These are phyloP conservation scores for Corchorus capsularis DNA, from an alignment of 345 rosid genomes.

Conservation along the genomic window DNA sequence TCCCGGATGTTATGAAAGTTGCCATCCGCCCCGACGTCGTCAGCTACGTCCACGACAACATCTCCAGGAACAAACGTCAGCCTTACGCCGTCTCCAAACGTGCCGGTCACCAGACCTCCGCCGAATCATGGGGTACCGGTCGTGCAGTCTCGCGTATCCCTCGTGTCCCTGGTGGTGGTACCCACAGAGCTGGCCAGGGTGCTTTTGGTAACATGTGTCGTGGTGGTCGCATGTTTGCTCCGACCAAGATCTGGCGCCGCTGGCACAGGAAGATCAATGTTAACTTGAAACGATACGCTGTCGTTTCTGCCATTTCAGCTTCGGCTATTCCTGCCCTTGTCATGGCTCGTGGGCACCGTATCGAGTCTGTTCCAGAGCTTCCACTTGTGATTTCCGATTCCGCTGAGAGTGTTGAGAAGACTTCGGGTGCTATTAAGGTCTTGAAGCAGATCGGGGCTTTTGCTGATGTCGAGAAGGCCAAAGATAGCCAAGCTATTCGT, in stretches of 20 bases:
- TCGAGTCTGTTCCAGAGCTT: constrained; percentile 83
- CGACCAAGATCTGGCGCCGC: constrained; percentile 83
- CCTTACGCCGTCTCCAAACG: constrained; percentile 86
- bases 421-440: constrained; percentile 72
- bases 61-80: constrained; percentile 83
- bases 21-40: constrained; percentile 83
- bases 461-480: constrained; percentile 82
- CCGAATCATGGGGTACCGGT: constrained; percentile 87
- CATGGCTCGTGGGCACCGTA: constrained; percentile 87
- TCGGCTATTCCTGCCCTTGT: constrained; percentile 78
- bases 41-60: constrained; percentile 59
- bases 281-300: constrained; percentile 67
- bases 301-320: constrained; percentile 88
- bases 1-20: constrained; percentile 80
- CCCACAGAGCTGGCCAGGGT: constrained; percentile 98
- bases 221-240: constrained; percentile 80
- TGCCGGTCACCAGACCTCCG: constrained; percentile 96
- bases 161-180: constrained; percentile 96
- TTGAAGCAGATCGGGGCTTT: constrained; percentile 84
- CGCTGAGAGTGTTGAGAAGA: constrained; percentile 73
- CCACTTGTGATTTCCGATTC: constrained; percentile 81
- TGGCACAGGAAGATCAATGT: constrained; percentile 71
- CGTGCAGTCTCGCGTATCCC: constrained; percentile 98
- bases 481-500: constrained; percentile 82
- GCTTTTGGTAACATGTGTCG: constrained; percentile 86